Base-by-base conservation (phyloP, 192 early-diverging fungal genomes). In the Phlyctochytrium planicorne region DNA sequence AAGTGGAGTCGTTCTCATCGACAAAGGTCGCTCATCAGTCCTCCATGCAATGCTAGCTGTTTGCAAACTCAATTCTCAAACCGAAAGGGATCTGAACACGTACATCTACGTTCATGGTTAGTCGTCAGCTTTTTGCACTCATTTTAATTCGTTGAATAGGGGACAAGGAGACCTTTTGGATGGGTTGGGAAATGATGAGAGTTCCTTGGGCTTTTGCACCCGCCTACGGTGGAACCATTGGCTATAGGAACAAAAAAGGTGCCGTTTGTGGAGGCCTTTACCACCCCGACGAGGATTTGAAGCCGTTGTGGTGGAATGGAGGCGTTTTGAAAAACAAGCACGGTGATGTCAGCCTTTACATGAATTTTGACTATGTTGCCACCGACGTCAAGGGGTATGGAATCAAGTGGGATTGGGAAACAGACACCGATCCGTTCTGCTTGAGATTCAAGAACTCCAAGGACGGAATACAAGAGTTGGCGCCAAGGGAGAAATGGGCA, bases 161-260 rank as follows among this genome's bases (percentile, higher is more conserved):
- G n/a, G 88, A 89, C 29, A 70, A 70, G 52, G 72, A 88, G 84
- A 71, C 83, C 80, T 4, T 88, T 83, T 56, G 88, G 88, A 76
- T 80, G 20, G 83, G 80, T 2, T 84, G 73, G 65, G 88, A 89
- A 68, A 78, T 89, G 79, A 62, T 78, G 17, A 72, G 84, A 25
- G 82, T 82, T 20, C 87, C 82, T 0, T 88, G 80, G 65, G 68
- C 72, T 6, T 89, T 86, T 34, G 64, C 81, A 24, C 79, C 78
- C 53, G 76, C 70, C 3, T 81, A 82, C 70, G 84, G 76, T 16
- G 85, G 77, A 2, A 75, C 76, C 29, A 79, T 88, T 65, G 87
- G 87, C 36, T 80, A 73, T 40, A 65, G 55, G 68, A 27, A 73
- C 30, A 35, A 63, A n/a, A 34, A 40, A 25, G 34, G 55, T 24